A percentile compares a stretch with the other conserved stretches of the same genome.
Conservation (phyloP, 108 stramenopile genomes). For the Conticribra weissflogii region DNA sequence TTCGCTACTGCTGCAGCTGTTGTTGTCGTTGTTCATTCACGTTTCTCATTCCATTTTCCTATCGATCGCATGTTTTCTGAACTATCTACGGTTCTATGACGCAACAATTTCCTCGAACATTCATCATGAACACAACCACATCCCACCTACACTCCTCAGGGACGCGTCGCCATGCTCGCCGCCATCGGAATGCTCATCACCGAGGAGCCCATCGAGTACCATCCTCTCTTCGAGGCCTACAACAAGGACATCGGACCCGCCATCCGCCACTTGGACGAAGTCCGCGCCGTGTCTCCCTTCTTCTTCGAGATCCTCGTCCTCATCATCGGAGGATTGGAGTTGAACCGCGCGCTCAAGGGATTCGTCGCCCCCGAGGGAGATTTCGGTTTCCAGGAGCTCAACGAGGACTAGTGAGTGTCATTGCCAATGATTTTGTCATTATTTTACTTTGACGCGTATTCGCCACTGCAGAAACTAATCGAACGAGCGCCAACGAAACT, state of each 20-base stretch:
- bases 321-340: slow-evolving; percentile 65
- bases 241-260: slow-evolving; percentile 65
- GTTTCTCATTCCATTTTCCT: too few species aligned
- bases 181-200: slow-evolving; percentile 51
- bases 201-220: slow-evolving; percentile 54
- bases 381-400: slow-evolving; percentile 59
- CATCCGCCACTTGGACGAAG: slow-evolving; percentile 59
- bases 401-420: slow-evolving; percentile 59
- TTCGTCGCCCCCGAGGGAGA: slow-evolving; percentile 54
- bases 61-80: neutral
- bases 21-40: too few species aligned
- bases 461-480: too few species aligned
- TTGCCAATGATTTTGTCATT: neutral
- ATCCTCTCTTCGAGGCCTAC: slow-evolving; percentile 54
- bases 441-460: too few species aligned
- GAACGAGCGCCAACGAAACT: too few species aligned
- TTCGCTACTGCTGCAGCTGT: too few species aligned
- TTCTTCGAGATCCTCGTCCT: slow-evolving; percentile 49
- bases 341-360: slow-evolving; percentile 61
- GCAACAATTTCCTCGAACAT: too few species aligned
- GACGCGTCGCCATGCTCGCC: slow-evolving; percentile 73
- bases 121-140: slow-evolving; percentile 46
- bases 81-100: slow-evolving; percentile 20
- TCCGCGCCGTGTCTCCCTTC: slow-evolving; percentile 48
- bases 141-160: slow-evolving; percentile 64